A percentile compares a stretch with the other conserved stretches of the same genome.
Evolutionary conservation across 2,329 filamentous ascomycete species (phyloP).

Genomic region (Fusarium chlamydosporum): DNA sequence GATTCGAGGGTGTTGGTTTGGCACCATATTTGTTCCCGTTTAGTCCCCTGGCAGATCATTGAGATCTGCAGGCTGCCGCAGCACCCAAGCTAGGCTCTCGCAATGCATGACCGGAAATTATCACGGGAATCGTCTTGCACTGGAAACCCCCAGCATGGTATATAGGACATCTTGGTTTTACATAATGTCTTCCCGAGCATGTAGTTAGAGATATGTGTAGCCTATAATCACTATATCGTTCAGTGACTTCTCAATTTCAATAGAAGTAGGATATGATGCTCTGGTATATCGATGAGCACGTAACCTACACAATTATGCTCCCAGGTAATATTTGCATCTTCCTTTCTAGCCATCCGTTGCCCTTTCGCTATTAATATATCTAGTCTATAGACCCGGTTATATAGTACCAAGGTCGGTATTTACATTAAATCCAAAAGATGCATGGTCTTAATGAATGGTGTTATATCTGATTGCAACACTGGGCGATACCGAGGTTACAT

Average conservation of each 20-base stretch:
- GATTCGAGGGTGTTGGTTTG: neutral
- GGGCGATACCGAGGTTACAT: too few relatives aligned
- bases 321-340: neutral
- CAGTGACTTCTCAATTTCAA: slow-evolving; percentile 3
- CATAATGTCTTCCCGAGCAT: neutral
- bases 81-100: neutral
- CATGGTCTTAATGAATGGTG: too few relatives aligned
- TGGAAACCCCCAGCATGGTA: neutral
- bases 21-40: neutral
- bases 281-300: neutral
- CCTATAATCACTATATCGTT: neutral
- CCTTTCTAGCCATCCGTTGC: neutral
- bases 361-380: too few relatives aligned
- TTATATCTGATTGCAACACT: too few relatives aligned
- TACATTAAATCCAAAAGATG: neutral
- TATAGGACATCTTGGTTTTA: neutral
- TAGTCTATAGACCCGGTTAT: too few relatives aligned
- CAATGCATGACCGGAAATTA: slow-evolving; percentile 9
- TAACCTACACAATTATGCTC: neutral
- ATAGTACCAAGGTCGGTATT: too few relatives aligned
- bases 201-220: neutral
- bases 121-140: neutral
- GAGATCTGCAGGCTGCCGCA: slow-evolving; percentile 6
- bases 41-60: neutral
- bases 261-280: neutral